Evolutionary conservation across 257 asterid species (phyloP), one percentile per base, ranked within the genome.

Genomic region (Plantago ovata): DNA sequence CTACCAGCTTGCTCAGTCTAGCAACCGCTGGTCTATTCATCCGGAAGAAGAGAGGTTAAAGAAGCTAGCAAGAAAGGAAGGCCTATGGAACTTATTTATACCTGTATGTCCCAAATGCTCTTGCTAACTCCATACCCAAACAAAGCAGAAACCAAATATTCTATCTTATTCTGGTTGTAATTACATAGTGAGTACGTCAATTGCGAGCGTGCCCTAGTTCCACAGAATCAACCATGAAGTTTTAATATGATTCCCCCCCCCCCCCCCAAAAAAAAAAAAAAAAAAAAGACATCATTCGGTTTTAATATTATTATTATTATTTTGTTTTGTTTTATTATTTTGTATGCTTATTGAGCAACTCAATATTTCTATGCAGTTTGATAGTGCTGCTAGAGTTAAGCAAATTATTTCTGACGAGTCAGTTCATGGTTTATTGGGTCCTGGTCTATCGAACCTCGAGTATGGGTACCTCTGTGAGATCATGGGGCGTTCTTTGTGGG

Each of bases 401-500:
- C 66, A 79, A 76, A 75, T 88, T 39, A 62, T 84, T 67, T 69
- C 73, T 22, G 74, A 65, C 74, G 71, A 61, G 75, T 68, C 77
- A 23, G 59, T 74, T 61, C 81, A 84, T 71, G 66, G 70, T 54
- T 77, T 88, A 64, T 71, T 92, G 43, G 96, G 98, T 51, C 79
- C 93, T 58, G 95, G 95, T 52, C 91, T 92, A 23, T 80, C 98
- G 19, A 92, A 92, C 75, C 91, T 88, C 28, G 95, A 88, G 72
- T 92, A 88, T 70, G 98, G 96, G 39, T 85, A 85, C 73, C 89
- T 92, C 18, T 85, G 98, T 43, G 95, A 85, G 79, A 71, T 88
- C 66, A 83, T 92, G 98, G 96, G 98, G 57, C 87, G 89, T 57
- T 92, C 98, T 5, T 53, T 88, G 46, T 92, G 96, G 95, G 96